Base-by-base conservation (phyloP, 2,329 filamentous ascomycete species). In the Corniculantispora saksenae region DNA sequence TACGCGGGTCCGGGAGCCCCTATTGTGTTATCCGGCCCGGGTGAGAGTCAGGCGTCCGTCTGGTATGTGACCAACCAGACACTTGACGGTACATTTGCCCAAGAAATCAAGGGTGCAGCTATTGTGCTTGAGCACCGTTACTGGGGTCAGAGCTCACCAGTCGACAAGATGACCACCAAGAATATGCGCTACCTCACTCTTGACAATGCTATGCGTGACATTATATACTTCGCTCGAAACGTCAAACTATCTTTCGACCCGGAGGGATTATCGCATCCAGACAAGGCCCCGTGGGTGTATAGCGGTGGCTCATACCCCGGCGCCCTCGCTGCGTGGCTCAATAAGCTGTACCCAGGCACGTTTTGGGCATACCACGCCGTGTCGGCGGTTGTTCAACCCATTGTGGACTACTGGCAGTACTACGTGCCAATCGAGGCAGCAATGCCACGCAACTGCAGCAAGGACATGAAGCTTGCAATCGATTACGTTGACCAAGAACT, bases 91-190 rank as follows among this genome's bases (percentile, higher is more conserved):
- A 82, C 90, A 67, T 82, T 94, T 21, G 85, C 88, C 3, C 79
- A 89, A 69, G 87, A 88, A 1, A 89, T 89, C 0, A 80, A 87
- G 66, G 92, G 91, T 1, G 79, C 94, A n/a, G 90, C 87, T 8
- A 89, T 96, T 13, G 84, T 94, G 57, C 82, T 95, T 2, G 92
- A 95, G 78, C 92, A 95, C 73, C 86, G 92, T 56, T 96, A 94
- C 81, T 96, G 93, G 74, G 92, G 92, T 64, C 82, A 82, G 15
- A 92, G 89, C 72, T 88, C 89, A 62, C 91, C 91, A 0, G 84
- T 84, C 0, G 74, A 81, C 3, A 83, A 92, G 71, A 81, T 94
- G 61, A 81, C 77, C 69, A 89, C 87, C 0, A 80, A 90, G 72
- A 92, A 84, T 69, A 78, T 95, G 67, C 86, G 90, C 2, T 94